Conservation (phyloP, 2,329 filamentous ascomycete genomes). For the Microcyclosporella mali region DNA sequence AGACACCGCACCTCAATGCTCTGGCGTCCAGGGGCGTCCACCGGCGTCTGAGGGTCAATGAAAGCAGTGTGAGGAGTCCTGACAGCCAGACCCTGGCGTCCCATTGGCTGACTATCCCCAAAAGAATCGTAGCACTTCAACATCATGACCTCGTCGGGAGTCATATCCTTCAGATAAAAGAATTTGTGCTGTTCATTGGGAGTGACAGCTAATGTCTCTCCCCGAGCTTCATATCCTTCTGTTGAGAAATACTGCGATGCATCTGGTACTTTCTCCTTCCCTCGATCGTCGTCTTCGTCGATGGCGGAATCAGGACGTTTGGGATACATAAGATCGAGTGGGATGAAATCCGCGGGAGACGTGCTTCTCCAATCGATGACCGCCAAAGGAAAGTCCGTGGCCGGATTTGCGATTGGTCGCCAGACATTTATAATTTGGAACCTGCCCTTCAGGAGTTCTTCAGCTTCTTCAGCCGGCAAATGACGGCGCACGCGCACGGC, state of each 20-base stretch:
- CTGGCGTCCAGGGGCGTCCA: conserved; percentile 65
- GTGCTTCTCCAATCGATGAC: conserved; percentile 61
- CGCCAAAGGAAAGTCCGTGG: conserved; percentile 62
- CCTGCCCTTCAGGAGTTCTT: conserved; percentile 51
- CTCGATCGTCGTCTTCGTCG: conserved; percentile 50
- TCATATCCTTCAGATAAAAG: conserved; percentile 64
- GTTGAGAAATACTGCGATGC: conserved; percentile 42
- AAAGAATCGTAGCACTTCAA: conserved; percentile 46
- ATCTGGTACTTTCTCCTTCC: conserved; percentile 53
- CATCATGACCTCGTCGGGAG: conserved; percentile 48
- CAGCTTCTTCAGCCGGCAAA: conserved; percentile 49
- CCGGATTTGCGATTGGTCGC: conserved; percentile 58
- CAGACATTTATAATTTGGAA: conserved; percentile 67
- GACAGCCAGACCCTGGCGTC: conserved; percentile 36
- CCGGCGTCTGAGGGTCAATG: conserved; percentile 63
- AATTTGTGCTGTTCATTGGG: conserved; percentile 55
- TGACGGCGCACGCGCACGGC: conserved; percentile 58
- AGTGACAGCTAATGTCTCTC: conserved; percentile 57
- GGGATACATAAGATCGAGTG: conserved; percentile 59
- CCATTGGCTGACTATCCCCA: conserved; percentile 37
- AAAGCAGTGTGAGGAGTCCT: conserved; percentile 70
- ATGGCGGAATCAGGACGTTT: conserved; percentile 34
- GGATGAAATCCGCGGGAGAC: conserved; percentile 51
- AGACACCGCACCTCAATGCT: conserved; percentile 83
- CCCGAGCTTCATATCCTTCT: conserved; percentile 56